Conservation (phyloP, 257 asterid genomes). For the Solanum peruvianum region DNA sequence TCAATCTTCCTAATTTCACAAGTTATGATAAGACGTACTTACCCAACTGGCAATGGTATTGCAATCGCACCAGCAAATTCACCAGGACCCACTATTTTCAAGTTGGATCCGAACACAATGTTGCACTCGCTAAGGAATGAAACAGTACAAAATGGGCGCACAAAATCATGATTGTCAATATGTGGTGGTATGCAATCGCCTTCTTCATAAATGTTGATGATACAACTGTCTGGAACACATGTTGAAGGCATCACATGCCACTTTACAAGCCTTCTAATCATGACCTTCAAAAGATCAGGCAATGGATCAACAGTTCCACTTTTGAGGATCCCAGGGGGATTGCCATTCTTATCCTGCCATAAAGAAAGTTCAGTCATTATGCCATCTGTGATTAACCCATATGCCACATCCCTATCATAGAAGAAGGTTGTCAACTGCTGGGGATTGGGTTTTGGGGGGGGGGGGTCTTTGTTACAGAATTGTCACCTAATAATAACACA, state of each 20-base stretch:
- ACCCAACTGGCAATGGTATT: conserved; percentile 37
- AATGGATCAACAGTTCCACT: conserved; percentile 24
- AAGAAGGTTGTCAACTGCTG: neutral
- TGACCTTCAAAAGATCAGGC: conserved; percentile 27
- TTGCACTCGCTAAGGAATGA: conserved; percentile 37
- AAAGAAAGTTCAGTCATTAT: neutral
- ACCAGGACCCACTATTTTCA: conserved; percentile 21
- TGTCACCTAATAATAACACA: neutral
- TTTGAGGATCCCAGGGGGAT: conserved; percentile 31
- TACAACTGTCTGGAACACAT: conserved; percentile 40
- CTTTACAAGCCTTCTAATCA: conserved; percentile 30
- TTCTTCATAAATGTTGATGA: conserved; percentile 28
- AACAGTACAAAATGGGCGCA: conserved; percentile 33
- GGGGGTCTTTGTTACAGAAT: neutral
- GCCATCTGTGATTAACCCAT: neutral
- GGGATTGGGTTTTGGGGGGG: too few relatives aligned
- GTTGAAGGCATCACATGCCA: conserved; percentile 38
- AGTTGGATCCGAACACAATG: conserved; percentile 24
- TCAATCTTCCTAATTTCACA: neutral
- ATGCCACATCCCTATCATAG: neutral
- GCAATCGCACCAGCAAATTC: conserved; percentile 24
- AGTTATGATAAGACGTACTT: neutral
- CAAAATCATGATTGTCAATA: conserved; percentile 36
- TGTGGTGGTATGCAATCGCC: conserved; percentile 45
- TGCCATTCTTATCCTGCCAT: conserved; percentile 29